Percentiles rank a stretch among this genome's conserved stretches.
These are phyloP conservation scores for Kodamaea arcana DNA, from an alignment of 1,139 yeast species.

Conservation along the genomic window DNA sequence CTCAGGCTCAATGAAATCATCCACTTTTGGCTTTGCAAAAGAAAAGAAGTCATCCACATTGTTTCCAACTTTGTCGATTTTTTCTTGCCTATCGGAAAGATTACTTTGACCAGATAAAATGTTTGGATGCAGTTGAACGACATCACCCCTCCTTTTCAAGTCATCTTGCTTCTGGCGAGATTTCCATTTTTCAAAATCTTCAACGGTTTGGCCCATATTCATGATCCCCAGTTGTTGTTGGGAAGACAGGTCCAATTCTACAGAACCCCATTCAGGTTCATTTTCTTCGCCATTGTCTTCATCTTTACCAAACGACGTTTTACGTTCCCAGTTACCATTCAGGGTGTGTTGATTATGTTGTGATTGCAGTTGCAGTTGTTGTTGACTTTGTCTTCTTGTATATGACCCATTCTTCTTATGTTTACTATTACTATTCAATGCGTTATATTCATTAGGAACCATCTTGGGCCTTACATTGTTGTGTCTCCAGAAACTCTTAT, in stretches of 20 bases:
- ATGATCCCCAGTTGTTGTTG: conserved; percentile 18
- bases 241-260: conserved; percentile 7
- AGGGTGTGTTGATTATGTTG: conserved; percentile 6
- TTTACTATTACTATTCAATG: conserved; percentile 7
- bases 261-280: conserved; percentile 54
- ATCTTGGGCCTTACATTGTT: conserved; percentile 5
- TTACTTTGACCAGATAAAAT: conserved; percentile 1
- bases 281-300: conserved; percentile 41
- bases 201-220: conserved; percentile 56
- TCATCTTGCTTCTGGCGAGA: conserved; percentile 56
- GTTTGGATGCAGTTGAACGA: neutral
- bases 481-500: conserved; percentile 39
- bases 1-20: too few species aligned
- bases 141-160: conserved; percentile 43
- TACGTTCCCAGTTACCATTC: conserved; percentile 30
- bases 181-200: conserved; percentile 73
- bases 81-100: neutral
- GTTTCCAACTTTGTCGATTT: conserved; percentile 29
- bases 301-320: conserved; percentile 23
- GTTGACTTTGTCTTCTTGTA: conserved; percentile 5
- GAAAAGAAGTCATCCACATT: conserved; percentile 54
- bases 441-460: conserved; percentile 4
- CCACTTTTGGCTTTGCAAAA: conserved; percentile 36
- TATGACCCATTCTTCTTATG: conserved; percentile 10
- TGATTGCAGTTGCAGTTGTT: conserved; percentile 5